Base-by-base conservation (phyloP, 768 basidiomycete genomes). In the Lactarius quietus region DNA sequence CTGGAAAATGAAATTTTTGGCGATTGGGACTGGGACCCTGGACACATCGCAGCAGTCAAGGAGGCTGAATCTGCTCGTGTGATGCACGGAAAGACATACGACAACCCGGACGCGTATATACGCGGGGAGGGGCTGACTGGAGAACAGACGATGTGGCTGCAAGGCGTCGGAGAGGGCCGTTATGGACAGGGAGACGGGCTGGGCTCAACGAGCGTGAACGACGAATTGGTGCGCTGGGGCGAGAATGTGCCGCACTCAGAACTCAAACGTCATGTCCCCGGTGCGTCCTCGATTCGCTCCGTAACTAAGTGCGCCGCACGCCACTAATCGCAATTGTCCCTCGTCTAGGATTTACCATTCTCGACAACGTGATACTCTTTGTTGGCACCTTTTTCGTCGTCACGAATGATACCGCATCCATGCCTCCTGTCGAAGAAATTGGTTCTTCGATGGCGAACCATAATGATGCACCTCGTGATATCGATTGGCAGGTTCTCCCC, bases 351-450 rank as follows among this genome's bases (percentile, higher is more conserved):
- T 92, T 87, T 76, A 93, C 90, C 1, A 83, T 94, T 52, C 78
- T 95, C 62, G 91, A 95, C 70, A 89, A 92, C 66, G 81, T 92
- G n/a, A 84, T 89, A 71, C 75, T 90, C n/a, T 78, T 83, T 70
- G 86, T 89, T 68, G 86, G 86, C 12, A 85, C 85, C 3, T 82
- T 92, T 66, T 92, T 86, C 74, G 74, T 95, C 64, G 86, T 95
- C 39, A 84, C 87, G 5, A 87, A 93, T 72, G 79, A 86, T 65
- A 80, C 81, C 6, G 74, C 79, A 2, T 76, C 78, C n/a, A 82
- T 93, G 57, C 94, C 93, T 1, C 64, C 81, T 1, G 72, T 87
- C 36, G 73, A 74, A 6, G 75, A 79, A n/a, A 87, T 90, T 28
- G 78, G 75, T 0, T 82, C 83, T 6, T 78, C 81, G 6, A 57